Percentiles rank a stretch among this genome's conserved stretches.
phyloP scores from a whole-genome alignment of 805 yeast species.

The Wickerhamiella alocasiicola region DNA sequence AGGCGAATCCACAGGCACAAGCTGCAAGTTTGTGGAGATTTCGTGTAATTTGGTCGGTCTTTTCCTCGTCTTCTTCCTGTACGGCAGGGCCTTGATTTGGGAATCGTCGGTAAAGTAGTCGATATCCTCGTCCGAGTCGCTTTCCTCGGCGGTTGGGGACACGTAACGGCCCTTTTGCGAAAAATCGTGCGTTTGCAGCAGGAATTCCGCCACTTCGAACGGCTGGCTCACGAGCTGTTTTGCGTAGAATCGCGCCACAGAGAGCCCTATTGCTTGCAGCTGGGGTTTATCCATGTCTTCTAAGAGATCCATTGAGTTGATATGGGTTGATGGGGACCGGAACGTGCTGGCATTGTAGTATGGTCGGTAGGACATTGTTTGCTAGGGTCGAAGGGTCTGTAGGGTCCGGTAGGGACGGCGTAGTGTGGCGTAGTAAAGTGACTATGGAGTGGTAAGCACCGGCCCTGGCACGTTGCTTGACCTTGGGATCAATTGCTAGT shows the following conservation, averaged over 20 bases:
- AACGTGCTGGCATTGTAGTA: constrained; percentile 59
- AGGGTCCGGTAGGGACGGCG: too few species aligned
- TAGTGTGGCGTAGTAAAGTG: too few species aligned
- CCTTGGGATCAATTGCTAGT: too few species aligned
- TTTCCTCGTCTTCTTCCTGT: constrained; percentile 1
- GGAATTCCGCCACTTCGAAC: constrained; percentile 65
- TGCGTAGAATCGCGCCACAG: constrained; percentile 56
- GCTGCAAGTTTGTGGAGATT: constrained; percentile 9
- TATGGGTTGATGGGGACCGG: constrained; percentile 32
- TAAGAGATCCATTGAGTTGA: constrained; percentile 20
- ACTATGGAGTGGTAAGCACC: too few species aligned
- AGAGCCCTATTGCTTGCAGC: constrained; percentile 44
- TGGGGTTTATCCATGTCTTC: constrained; percentile 35
- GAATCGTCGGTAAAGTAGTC: constrained; percentile 30
- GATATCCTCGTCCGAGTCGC: constrained; percentile 23
- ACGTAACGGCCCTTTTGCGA: constrained; percentile 6
- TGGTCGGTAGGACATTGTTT: constrained; percentile 36
- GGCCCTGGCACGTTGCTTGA: too few species aligned
- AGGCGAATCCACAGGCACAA: constrained; percentile 9
- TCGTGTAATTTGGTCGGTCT: constrained; percentile 2
- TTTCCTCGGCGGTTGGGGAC: constrained; percentile 14
- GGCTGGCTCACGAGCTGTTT: constrained; percentile 71
- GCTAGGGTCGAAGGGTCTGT: too few species aligned
- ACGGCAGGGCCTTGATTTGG: constrained; percentile 5
- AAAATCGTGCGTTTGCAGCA: constrained; percentile 64